phyloP scores from a whole-genome alignment of 345 rosid genomes.

The Viola odorata region DNA sequence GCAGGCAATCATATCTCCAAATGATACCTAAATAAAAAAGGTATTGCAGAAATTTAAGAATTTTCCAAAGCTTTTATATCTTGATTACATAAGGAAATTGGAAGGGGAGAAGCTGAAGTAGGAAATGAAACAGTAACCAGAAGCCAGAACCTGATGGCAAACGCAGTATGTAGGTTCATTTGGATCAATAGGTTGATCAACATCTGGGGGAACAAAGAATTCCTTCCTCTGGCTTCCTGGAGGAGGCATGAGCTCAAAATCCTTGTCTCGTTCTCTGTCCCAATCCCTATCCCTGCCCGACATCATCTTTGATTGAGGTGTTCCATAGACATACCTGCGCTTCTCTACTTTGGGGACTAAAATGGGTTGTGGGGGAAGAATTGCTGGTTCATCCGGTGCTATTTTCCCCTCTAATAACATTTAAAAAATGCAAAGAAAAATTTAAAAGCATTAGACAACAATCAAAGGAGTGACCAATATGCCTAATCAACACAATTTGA shows the following conservation, averaged over 20 bases:
- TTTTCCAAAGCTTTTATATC: conserved; percentile 4
- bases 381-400: conserved; percentile 75
- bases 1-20: conserved; percentile 99
- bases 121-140: conserved; percentile 8
- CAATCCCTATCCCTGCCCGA: conserved; percentile 81
- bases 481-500: neutral
- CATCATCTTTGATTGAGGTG: conserved; percentile 76
- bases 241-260: conserved; percentile 98
- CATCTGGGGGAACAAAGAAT: conserved; percentile 45
- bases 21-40: conserved; percentile 59
- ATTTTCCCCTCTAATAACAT: conserved; percentile 76
- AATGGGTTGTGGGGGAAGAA: conserved; percentile 80
- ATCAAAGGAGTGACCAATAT: neutral
- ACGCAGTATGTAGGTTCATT: conserved; percentile 97
- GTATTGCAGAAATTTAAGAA: conserved; percentile 10
- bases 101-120: conserved; percentile 7
- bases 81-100: neutral
- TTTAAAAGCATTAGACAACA: neutral
- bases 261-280: conserved; percentile 89
- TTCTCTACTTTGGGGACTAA: conserved; percentile 65
- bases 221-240: conserved; percentile 88
- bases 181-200: conserved; percentile 93
- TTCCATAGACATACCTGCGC: conserved; percentile 53
- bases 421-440: conserved; percentile 12
- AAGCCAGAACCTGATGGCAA: conserved; percentile 83